Evolutionary conservation across 768 basidiomycete species (phyloP).

Genomic region (Phaeotremella skinneri): DNA sequence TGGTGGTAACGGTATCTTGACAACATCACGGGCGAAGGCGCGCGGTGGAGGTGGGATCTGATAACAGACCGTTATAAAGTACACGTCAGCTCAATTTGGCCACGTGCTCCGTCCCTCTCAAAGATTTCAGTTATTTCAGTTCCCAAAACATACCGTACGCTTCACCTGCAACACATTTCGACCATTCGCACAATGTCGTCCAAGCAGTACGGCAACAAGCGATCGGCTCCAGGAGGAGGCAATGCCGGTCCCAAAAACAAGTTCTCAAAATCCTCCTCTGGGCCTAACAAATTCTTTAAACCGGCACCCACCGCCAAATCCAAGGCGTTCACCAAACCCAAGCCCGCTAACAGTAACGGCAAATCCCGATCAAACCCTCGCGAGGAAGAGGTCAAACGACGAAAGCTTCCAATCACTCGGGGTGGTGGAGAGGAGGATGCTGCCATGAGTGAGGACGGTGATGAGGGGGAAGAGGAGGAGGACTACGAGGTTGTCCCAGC

Average conservation of each 20-base stretch:
- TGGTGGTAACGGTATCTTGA: neutral
- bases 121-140: neutral
- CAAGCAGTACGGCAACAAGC: conserved; percentile 6
- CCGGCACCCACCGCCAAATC: neutral
- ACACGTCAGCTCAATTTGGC: neutral
- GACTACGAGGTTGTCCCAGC: conserved; percentile 27
- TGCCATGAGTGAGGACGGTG: conserved; percentile 20
- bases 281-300: conserved; percentile 1
- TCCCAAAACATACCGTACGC: too few relatives aligned
- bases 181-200: conserved; percentile 13
- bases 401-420: conserved; percentile 36
- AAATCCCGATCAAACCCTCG: conserved; percentile 12
- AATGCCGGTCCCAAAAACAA: conserved; percentile 3
- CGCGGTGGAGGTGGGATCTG: too few relatives aligned
- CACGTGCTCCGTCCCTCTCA: neutral
- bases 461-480: conserved; percentile 16
- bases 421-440: conserved; percentile 34
- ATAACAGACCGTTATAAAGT: too few relatives aligned
- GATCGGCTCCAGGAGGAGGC: conserved; percentile 10
- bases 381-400: conserved; percentile 16
- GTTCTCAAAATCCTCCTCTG: conserved; percentile 6
- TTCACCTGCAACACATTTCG: too few relatives aligned
- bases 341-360: neutral
- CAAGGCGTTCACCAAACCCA: conserved; percentile 3
- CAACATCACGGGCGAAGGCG: neutral